Base-by-base conservation (phyloP, 208 protist genomes). In the Naegleria fowleri region DNA sequence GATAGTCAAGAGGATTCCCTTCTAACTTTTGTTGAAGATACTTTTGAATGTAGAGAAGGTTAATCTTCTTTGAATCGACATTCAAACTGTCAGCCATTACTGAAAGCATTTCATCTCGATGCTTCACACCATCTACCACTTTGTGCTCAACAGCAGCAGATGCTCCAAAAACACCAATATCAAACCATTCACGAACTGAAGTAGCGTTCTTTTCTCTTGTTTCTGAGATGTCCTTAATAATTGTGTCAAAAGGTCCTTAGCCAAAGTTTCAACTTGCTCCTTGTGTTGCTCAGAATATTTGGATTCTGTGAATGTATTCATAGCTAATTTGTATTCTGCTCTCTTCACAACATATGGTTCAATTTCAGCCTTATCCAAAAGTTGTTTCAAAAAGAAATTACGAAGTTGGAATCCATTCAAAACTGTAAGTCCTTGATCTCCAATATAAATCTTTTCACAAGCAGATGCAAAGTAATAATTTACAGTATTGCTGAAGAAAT, bases 11-110 rank as follows among this genome's bases (percentile, higher is more conserved):
- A 43, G n/a, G n/a, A 16, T 43, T 43, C 5, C 36, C 79, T 25
- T 85, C 38, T 25, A 43, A 29, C 79, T 85, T 85, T 43, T 85
- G n/a, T 43, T 85, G 36, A 19, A 85, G 19, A 85, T 85, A 85
- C 38, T 39, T 43, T 43, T 39, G n/a, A 39, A 85, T 16, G 41
- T 43, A 85, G 7, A 85, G 36, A 13, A 85, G 41, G 22, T 85
- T 39, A 16, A 43, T 9, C 79, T 85, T 85, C 41, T 85, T 39
- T 43, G 79, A 39, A 5, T 85, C 79, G 29, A 85, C n/a, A 16
- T 0, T n/a, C 36, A 85, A 43, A 16, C 5, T 16, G 15, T 39
- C 7, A 16, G n/a, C 38, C n/a, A 85, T 85, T 2, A 36, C 36
- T 43, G 9, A 33, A 33, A 43, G 15, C n/a, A 85, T 11, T 43